These are phyloP conservation scores for Thelonectria olida DNA, from an alignment of 2,329 filamentous ascomycete genomes.

Conservation along the genomic window DNA sequence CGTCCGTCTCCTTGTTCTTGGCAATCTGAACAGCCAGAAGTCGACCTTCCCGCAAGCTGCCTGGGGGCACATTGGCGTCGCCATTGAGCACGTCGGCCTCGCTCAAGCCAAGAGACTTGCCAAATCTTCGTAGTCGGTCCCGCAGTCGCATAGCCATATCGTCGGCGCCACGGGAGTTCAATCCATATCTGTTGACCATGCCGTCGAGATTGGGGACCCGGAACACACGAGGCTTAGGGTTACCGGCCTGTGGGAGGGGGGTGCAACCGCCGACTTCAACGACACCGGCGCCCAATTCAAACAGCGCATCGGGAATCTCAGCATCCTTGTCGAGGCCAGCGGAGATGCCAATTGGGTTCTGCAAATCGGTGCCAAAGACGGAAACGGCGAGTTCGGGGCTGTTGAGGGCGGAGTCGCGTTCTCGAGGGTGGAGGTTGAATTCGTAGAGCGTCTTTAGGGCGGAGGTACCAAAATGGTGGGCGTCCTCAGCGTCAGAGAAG, in stretches of 20 bases:
- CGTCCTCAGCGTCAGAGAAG: slow-evolving; percentile 85
- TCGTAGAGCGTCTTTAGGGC: slow-evolving; percentile 77
- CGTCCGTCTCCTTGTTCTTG: slow-evolving; percentile 94
- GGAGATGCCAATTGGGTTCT: slow-evolving; percentile 93
- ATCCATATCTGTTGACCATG: slow-evolving; percentile 93
- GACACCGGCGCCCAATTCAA: slow-evolving; percentile 84
- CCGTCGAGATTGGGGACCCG: slow-evolving; percentile 84
- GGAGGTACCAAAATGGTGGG: slow-evolving; percentile 82
- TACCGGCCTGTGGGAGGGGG: slow-evolving; percentile 86
- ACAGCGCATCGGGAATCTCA: slow-evolving; percentile 84
- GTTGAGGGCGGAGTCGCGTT: slow-evolving; percentile 65
- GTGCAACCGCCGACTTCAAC: slow-evolving; percentile 95
- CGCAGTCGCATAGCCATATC: slow-evolving; percentile 82
- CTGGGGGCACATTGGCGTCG: slow-evolving; percentile 79
- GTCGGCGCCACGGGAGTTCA: slow-evolving; percentile 92
- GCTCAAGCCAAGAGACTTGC: slow-evolving; percentile 73
- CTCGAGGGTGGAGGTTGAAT: slow-evolving; percentile 81
- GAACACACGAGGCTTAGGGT: slow-evolving; percentile 88
- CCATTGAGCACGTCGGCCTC: slow-evolving; percentile 82
- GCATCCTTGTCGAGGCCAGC: slow-evolving; percentile 95
- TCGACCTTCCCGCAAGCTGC: slow-evolving; percentile 79
- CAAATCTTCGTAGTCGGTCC: slow-evolving; percentile 80
- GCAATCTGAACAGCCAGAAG: slow-evolving; percentile 91
- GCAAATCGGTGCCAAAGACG: slow-evolving; percentile 80
- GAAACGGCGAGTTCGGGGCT: slow-evolving; percentile 47